Percentiles rank a stretch among this genome's conserved stretches.
Conservation (phyloP, 148 eudicot species). For the Pharnaceum exiguum region DNA sequence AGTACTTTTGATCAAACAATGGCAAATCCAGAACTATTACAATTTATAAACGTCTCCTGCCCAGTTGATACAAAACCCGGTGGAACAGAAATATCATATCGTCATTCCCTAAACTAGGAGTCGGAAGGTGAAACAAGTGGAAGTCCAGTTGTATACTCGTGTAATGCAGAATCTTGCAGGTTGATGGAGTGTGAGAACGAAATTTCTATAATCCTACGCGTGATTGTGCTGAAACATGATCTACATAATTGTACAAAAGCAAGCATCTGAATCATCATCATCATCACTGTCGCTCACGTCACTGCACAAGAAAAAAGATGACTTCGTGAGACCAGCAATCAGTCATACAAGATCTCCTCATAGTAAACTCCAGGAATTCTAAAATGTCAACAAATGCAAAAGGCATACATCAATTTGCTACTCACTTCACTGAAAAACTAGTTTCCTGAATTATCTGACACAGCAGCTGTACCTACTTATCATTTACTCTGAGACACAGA, state of each 20-base stretch:
- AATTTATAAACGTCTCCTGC: not conserved
- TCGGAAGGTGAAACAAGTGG: not conserved
- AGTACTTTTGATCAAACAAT: conserved; percentile 5
- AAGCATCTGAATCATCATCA: conserved; percentile 32
- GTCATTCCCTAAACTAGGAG: not conserved
- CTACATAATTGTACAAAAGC: conserved; percentile 50
- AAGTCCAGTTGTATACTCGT: too few relatives aligned
- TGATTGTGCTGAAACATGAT: conserved; percentile 11
- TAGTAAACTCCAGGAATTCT: too few relatives aligned
- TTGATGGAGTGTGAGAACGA: not conserved
- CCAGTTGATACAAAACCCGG: not conserved
- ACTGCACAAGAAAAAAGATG: conserved; percentile 28
- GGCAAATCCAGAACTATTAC: conserved; percentile 8
- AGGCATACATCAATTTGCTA: not conserved
- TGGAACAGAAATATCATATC: not conserved
- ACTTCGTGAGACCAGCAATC: not conserved
- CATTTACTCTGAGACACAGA: not conserved
- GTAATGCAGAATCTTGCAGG: conserved; percentile 1
- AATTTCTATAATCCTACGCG: conserved; percentile 11
- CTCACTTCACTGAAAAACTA: not conserved
- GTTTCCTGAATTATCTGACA: not conserved
- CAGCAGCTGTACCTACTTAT: not conserved
- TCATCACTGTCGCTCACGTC: conserved; percentile 44
- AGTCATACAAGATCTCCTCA: not conserved
- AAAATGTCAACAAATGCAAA: not conserved